Conservation (phyloP, 202 grass and related monocot species). For the Musa balbisiana region DNA sequence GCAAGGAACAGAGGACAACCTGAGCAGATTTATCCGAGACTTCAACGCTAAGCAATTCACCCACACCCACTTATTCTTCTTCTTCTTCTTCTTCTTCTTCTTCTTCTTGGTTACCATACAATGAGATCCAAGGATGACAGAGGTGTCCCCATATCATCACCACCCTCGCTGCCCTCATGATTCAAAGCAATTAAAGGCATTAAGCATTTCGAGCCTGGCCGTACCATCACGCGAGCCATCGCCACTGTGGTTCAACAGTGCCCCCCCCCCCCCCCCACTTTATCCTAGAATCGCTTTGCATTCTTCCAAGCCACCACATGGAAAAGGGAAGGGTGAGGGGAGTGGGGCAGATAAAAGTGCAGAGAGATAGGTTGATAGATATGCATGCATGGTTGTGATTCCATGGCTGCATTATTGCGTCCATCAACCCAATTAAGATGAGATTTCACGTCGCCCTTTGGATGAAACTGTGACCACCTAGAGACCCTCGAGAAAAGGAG, state of each 20-base stretch:
- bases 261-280: neutral
- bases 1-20: neutral
- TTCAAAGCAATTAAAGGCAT: neutral
- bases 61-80: neutral
- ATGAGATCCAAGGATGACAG: neutral
- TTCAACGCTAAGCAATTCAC: conserved; percentile 5
- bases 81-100: neutral
- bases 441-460: conserved; percentile 1
- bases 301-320: neutral
- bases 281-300: neutral
- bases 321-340: neutral
- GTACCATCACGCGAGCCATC: neutral
- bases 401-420: conserved; percentile 35
- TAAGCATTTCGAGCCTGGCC: neutral
- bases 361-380: neutral
- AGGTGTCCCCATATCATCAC: neutral
- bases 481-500: neutral
- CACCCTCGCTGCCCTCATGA: neutral
- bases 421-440: conserved; percentile 15
- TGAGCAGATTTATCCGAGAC: neutral
- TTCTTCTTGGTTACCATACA: neutral
- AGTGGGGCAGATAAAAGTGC: neutral
- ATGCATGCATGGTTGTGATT: conserved; percentile 8
- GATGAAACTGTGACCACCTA: neutral
- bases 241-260: neutral